Conservation (phyloP, 192 early-diverging fungal genomes). For the Backusella parvicylindrica region DNA sequence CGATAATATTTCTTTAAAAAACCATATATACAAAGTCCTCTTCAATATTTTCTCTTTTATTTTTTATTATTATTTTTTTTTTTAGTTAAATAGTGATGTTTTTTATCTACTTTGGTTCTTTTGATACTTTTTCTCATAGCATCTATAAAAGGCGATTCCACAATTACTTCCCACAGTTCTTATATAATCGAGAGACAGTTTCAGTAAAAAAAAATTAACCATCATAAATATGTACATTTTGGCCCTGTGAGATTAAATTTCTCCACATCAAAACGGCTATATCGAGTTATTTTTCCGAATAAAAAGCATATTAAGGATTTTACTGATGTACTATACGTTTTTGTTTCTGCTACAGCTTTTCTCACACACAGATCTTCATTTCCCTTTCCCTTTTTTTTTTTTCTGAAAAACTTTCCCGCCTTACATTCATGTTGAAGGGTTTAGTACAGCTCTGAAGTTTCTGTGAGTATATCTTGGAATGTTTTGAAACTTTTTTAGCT, state of each 20-base stretch:
- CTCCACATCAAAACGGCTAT: background rate
- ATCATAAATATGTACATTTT: background rate
- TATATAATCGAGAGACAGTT: background rate
- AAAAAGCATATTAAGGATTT: background rate
- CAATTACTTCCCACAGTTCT: background rate
- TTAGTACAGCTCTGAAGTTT: background rate
- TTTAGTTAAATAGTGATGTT: background rate
- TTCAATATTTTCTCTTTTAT: background rate
- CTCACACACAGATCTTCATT: background rate
- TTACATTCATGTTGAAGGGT: background rate
- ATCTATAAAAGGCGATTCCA: conserved; percentile 2
- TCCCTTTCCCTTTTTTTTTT: background rate
- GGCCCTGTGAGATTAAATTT: background rate
- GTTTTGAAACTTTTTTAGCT: background rate
- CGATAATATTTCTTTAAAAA: background rate
- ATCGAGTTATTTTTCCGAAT: background rate
- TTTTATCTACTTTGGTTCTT: background rate
- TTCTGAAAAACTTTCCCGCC: background rate
- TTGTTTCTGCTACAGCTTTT: background rate
- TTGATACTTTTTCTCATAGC: background rate
- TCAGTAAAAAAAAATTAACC: background rate
- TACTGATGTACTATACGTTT: background rate
- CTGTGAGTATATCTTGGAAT: background rate
- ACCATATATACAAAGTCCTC: background rate
- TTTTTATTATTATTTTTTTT: background rate